Conservation (phyloP, 2,329 filamentous ascomycete species). For the Arthrobotrys conoides region DNA sequence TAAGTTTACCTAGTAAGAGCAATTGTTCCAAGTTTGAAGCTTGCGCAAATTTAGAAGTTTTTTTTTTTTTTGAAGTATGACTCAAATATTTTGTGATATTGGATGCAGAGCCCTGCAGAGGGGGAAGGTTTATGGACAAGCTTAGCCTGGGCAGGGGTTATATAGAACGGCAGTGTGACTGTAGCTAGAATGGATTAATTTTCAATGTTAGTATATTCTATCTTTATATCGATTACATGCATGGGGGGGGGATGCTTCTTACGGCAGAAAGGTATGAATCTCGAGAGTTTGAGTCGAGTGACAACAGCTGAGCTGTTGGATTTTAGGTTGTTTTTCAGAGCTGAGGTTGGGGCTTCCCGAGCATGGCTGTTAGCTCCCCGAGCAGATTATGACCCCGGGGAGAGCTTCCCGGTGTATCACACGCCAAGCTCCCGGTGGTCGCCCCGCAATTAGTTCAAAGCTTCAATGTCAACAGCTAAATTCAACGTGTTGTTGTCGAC, state of each 20-base stretch:
- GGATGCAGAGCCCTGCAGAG: not conserved
- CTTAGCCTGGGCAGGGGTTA: not conserved
- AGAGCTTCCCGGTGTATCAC: not conserved
- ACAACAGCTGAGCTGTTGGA: not conserved
- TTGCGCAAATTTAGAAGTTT: not conserved
- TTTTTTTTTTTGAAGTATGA: conserved; percentile 26
- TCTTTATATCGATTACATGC: not conserved
- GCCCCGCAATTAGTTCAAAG: not conserved
- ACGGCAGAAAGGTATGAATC: not conserved
- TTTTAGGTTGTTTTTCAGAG: conserved; percentile 14
- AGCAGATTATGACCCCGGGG: not conserved
- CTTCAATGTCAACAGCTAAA: not conserved
- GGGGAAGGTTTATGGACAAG: not conserved
- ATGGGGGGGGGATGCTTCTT: not conserved
- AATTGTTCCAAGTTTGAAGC: not conserved
- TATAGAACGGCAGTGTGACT: not conserved
- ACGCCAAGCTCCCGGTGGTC: not conserved
- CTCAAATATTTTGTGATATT: conserved; percentile 25
- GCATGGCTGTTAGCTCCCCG: conserved; percentile 17
- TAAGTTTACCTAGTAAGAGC: not conserved
- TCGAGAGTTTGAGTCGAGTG: not conserved
- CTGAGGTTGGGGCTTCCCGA: conserved; percentile 23
- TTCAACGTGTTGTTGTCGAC: conserved; percentile 17
- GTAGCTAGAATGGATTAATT: not conserved
- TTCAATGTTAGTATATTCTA: not conserved